These are phyloP conservation scores for Xylariaceae sp. DNA, from an alignment of 2,329 filamentous ascomycete species.

Conservation along the genomic window DNA sequence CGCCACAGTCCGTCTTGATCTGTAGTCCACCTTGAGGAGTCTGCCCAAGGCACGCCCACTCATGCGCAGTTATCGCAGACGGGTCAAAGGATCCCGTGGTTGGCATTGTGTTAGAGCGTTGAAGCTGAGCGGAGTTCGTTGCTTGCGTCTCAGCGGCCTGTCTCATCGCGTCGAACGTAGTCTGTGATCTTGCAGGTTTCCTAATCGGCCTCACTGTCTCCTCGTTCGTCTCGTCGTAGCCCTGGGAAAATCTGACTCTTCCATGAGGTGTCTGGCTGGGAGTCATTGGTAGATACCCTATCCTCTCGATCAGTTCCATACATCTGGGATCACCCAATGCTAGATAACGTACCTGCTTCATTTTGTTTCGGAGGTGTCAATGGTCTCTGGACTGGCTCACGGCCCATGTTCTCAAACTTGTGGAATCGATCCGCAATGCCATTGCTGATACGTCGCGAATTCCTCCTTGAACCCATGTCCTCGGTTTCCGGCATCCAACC, in stretches of 20 bases:
- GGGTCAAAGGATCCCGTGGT: constrained; percentile 39
- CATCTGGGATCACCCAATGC: neutral
- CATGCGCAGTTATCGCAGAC: constrained; percentile 53
- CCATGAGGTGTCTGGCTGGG: constrained; percentile 63
- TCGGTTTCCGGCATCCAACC: constrained; percentile 54
- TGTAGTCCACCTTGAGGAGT: constrained; percentile 37
- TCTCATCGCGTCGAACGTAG: constrained; percentile 58
- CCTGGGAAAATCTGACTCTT: constrained; percentile 54
- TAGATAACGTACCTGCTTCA: constrained; percentile 51
- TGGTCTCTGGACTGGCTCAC: constrained; percentile 49
- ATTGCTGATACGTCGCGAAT: constrained; percentile 55
- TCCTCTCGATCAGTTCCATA: constrained; percentile 18
- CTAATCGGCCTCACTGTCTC: constrained; percentile 60
- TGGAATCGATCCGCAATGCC: constrained; percentile 58
- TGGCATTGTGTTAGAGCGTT: constrained; percentile 50
- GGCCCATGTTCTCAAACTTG: constrained; percentile 56
- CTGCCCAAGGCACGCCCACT: constrained; percentile 53
- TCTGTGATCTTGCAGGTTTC: constrained; percentile 43
- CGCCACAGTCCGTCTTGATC: constrained; percentile 40
- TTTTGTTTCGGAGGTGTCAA: constrained; percentile 62
- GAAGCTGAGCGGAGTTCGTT: constrained; percentile 19
- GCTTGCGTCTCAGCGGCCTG: constrained; percentile 59
- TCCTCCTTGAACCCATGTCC: constrained; percentile 40
- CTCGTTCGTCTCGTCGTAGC: constrained; percentile 65
- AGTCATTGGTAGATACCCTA: constrained; percentile 65